Percentiles rank a stretch among this genome's conserved stretches.
Evolutionary conservation across 345 rosid genomes (phyloP).

Genomic region (Citrus mangshanensis): DNA sequence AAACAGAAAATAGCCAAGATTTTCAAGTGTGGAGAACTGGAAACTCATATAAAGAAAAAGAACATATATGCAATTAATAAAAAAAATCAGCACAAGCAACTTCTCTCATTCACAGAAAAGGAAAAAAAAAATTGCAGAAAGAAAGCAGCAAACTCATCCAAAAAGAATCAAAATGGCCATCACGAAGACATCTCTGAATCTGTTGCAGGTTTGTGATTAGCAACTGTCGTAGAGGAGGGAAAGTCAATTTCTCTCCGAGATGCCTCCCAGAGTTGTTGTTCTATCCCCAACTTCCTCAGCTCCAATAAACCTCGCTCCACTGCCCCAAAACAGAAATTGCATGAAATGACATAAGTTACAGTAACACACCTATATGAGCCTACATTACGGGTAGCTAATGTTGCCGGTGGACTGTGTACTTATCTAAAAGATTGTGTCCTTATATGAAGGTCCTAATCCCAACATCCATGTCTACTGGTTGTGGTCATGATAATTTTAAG

Average conservation of each 20-base stretch:
- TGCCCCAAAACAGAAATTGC: slow-evolving; percentile 22
- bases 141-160: not conserved
- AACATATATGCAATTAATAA: not conserved
- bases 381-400: not conserved
- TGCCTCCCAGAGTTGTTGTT: slow-evolving; percentile 89
- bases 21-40: not conserved
- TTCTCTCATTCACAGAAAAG: slow-evolving; percentile 3
- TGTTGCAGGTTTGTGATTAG: slow-evolving; percentile 22
- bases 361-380: not conserved
- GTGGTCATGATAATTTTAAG: not conserved
- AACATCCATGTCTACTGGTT: not conserved
- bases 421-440: not conserved
- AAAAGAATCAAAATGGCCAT: not conserved
- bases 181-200: slow-evolving; percentile 25
- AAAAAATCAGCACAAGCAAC: slow-evolving; percentile 8
- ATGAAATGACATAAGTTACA: not conserved
- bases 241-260: slow-evolving; percentile 64
- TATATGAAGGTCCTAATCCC: not conserved
- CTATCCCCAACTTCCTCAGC: slow-evolving; percentile 82
- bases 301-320: slow-evolving; percentile 79
- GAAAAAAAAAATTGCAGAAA: too few relatives aligned
- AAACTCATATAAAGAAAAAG: slow-evolving; percentile 5
- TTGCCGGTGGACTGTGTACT: not conserved
- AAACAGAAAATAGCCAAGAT: slow-evolving; percentile 3
- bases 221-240: slow-evolving; percentile 19